A percentile compares a stretch with the other conserved stretches of the same genome.
Evolutionary conservation across 176 grass and related monocot genomes (phyloP).

Genomic region (Chloris gayana): DNA sequence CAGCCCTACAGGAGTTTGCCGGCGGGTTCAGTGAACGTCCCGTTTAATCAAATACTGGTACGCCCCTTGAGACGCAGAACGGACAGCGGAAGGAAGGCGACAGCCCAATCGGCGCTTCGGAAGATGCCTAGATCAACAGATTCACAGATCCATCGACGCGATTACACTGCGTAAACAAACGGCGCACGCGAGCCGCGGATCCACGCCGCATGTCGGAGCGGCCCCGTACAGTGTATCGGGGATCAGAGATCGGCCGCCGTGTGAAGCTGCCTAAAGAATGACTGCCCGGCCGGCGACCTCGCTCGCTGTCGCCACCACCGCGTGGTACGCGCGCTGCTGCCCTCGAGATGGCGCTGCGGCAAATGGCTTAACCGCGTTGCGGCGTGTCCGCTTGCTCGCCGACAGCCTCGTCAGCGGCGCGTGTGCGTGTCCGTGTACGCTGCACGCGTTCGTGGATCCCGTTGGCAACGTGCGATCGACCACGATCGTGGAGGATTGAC

Average conservation of each 20-base stretch:
- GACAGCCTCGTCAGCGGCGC: conserved; percentile 29
- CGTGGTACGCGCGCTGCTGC: not conserved
- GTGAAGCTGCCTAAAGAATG: not conserved
- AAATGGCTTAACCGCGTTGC: no score
- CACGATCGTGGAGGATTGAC: conserved; percentile 20
- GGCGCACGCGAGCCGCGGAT: not conserved
- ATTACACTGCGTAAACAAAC: not conserved
- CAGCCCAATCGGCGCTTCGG: not conserved
- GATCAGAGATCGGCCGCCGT: not conserved
- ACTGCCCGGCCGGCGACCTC: not conserved
- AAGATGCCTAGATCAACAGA: conserved; percentile 1
- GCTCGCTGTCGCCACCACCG: not conserved
- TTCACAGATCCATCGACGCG: not conserved
- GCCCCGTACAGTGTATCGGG: not conserved
- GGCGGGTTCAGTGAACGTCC: not conserved
- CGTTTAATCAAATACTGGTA: not conserved
- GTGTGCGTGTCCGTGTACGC: not conserved
- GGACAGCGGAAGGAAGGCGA: not conserved
- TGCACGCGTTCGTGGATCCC: not conserved
- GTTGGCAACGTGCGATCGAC: conserved; percentile 3
- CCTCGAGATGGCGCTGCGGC: not conserved
- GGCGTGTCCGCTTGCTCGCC: conserved; percentile 26
- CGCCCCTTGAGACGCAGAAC: conserved; percentile 23
- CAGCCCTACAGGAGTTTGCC: not conserved
- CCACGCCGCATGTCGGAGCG: conserved; percentile 19